A percentile compares a stretch with the other conserved stretches of the same genome.
These are phyloP conservation scores for Podospora pseudoanserina DNA, from an alignment of 495 filamentous ascomycete genomes.

Conservation along the genomic window DNA sequence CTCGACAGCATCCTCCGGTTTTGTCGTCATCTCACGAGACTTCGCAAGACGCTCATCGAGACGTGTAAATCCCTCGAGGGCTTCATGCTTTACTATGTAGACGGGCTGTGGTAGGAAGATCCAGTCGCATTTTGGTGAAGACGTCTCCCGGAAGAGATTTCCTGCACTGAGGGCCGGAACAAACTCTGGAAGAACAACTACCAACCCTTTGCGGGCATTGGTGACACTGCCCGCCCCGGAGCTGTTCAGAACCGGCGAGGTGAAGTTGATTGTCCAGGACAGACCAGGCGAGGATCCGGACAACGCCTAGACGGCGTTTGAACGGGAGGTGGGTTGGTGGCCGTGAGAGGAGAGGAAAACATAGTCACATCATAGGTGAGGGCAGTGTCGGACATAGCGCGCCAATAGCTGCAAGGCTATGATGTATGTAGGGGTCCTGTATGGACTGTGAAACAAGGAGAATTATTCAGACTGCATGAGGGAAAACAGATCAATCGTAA, in stretches of 20 bases:
- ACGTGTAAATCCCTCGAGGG: background rate
- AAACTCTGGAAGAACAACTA: background rate
- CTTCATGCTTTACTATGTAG: background rate
- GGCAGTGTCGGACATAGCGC: background rate
- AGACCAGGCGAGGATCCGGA: background rate
- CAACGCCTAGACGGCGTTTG: background rate
- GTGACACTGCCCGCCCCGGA: background rate
- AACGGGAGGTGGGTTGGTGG: background rate
- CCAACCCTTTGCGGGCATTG: background rate
- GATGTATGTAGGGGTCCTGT: background rate
- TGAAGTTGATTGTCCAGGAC: background rate
- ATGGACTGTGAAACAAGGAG: background rate
- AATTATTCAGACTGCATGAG: background rate
- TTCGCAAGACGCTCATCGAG: background rate
- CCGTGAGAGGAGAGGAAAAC: background rate
- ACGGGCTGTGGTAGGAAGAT: background rate
- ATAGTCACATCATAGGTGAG: background rate
- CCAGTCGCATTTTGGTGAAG: background rate
- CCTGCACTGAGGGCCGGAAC: background rate
- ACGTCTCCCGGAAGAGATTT: background rate
- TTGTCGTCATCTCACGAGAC: no score
- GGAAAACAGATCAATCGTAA: background rate
- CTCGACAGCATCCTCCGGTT: no score
- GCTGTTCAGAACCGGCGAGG: background rate
- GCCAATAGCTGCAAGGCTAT: background rate